Percentiles rank a stretch among this genome's conserved stretches.
phyloP scores from a whole-genome alignment of 805 yeast genomes.

The Candida odintsovae region DNA sequence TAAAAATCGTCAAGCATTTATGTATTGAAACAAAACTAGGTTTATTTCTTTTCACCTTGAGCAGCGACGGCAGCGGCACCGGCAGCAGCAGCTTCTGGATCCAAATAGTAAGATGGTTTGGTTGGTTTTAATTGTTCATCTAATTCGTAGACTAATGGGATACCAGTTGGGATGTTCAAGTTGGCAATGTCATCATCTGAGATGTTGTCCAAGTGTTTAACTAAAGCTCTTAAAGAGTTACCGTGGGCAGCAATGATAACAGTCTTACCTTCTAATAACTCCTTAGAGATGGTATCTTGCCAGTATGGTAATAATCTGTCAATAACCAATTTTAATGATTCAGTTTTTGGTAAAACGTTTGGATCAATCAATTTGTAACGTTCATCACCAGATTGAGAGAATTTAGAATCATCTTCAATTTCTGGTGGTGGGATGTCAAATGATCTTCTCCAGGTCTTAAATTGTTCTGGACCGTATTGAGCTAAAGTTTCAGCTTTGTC shows the following conservation, averaged over 20 bases:
- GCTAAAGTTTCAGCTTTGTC: conserved; percentile 92
- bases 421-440: conserved; percentile 95
- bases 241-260: conserved; percentile 96
- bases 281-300: conserved; percentile 86
- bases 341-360: conserved; percentile 85
- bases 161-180: conserved; percentile 97
- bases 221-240: conserved; percentile 94
- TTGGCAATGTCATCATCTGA: conserved; percentile 90
- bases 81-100: conserved; percentile 99
- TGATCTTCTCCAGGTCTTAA: conserved; percentile 97
- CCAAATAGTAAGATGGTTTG: conserved; percentile 93
- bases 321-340: conserved; percentile 89
- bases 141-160: conserved; percentile 94
- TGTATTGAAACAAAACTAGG: neutral
- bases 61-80: conserved; percentile 99
- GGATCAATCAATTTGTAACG: conserved; percentile 85
- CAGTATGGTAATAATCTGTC: conserved; percentile 96
- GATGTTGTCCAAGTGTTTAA: conserved; percentile 91
- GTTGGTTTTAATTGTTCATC: conserved; percentile 82
- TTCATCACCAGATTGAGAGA: conserved; percentile 78
- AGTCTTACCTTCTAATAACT: conserved; percentile 80
- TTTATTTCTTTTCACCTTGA: conserved; percentile 73
- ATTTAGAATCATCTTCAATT: conserved; percentile 71
- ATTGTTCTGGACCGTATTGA: conserved; percentile 83
- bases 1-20: neutral